phyloP scores from a whole-genome alignment of 1,139 yeast species.

The Nakaseomyces sp. region DNA sequence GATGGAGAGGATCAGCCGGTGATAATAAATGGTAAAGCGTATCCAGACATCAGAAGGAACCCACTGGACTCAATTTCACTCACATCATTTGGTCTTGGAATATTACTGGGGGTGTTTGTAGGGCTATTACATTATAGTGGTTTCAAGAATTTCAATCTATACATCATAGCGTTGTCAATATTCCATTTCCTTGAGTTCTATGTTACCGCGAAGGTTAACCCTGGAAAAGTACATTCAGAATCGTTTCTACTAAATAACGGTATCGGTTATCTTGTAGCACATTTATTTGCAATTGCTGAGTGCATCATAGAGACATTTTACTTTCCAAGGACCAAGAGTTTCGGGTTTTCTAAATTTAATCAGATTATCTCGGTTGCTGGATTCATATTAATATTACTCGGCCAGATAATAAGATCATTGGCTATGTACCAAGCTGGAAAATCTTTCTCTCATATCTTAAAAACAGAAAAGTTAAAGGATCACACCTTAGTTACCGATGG shows the following conservation, averaged over 20 bases:
- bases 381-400: constrained; percentile 38
- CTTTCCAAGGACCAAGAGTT: constrained; percentile 32
- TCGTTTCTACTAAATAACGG: constrained; percentile 76
- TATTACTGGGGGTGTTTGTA: constrained; percentile 33
- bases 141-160: constrained; percentile 38
- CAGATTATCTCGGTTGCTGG: constrained; percentile 36
- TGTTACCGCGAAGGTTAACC: constrained; percentile 67
- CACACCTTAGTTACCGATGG: constrained; percentile 71
- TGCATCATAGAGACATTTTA: constrained; percentile 34
- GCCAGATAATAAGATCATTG: constrained; percentile 58
- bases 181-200: constrained; percentile 81
- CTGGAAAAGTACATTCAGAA: constrained; percentile 54
- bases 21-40: constrained; percentile 14
- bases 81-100: constrained; percentile 37
- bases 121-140: constrained; percentile 27
- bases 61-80: constrained; percentile 34
- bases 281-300: constrained; percentile 45
- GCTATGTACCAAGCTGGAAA: constrained; percentile 86
- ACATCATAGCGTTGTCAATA: constrained; percentile 42
- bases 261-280: constrained; percentile 55
- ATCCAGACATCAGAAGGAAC: constrained; percentile 32
- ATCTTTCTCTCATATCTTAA: constrained; percentile 81
- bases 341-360: constrained; percentile 9
- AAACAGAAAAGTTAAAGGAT: constrained; percentile 39
- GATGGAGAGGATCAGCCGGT: constrained; percentile 14